A percentile compares a stretch with the other conserved stretches of the same genome.
Evolutionary conservation across 2,329 filamentous ascomycete species (phyloP).

Genomic region (Aspergillus felis): DNA sequence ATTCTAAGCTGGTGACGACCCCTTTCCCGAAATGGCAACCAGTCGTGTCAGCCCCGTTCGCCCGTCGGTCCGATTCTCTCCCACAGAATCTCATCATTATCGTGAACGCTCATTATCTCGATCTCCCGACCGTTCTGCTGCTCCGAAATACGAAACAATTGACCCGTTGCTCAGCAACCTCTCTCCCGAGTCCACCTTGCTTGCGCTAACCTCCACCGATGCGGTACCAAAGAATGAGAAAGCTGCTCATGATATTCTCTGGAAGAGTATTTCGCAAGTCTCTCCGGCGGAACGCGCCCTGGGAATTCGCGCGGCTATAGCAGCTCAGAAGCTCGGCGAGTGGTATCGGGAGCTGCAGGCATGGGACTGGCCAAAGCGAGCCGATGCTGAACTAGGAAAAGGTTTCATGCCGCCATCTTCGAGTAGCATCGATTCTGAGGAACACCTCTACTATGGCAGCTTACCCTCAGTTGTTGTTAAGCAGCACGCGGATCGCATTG

Average conservation of each 20-base stretch:
- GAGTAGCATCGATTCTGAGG: conserved; percentile 11
- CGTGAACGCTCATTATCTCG: conserved; percentile 33
- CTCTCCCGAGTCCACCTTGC: conserved; percentile 52
- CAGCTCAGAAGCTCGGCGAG: conserved; percentile 54
- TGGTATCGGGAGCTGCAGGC: conserved; percentile 57
- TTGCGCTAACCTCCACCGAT: conserved; percentile 45
- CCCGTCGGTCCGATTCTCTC: conserved; percentile 25
- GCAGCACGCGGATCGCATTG: conserved; percentile 67
- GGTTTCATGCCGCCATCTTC: conserved; percentile 37
- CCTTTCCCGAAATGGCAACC: conserved; percentile 27
- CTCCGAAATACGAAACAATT: conserved; percentile 35
- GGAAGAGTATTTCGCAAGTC: conserved; percentile 52
- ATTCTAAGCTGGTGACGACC: conserved; percentile 11
- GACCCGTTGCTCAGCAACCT: conserved; percentile 51
- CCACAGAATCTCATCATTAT: conserved; percentile 24
- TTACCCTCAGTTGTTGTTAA: conserved; percentile 62
- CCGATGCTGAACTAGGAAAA: conserved; percentile 35
- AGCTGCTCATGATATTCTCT: conserved; percentile 38
- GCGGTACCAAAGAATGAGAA: conserved; percentile 37
- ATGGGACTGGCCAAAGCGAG: conserved; percentile 54
- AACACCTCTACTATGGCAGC: conserved; percentile 63
- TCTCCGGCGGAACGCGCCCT: conserved; percentile 56
- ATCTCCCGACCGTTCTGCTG: conserved; percentile 35
- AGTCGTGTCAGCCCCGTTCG: conserved; percentile 28
- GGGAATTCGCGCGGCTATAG: conserved; percentile 56